Conservation (phyloP, 2,329 filamentous ascomycete genomes). For the Microthyrium microscopicum region DNA sequence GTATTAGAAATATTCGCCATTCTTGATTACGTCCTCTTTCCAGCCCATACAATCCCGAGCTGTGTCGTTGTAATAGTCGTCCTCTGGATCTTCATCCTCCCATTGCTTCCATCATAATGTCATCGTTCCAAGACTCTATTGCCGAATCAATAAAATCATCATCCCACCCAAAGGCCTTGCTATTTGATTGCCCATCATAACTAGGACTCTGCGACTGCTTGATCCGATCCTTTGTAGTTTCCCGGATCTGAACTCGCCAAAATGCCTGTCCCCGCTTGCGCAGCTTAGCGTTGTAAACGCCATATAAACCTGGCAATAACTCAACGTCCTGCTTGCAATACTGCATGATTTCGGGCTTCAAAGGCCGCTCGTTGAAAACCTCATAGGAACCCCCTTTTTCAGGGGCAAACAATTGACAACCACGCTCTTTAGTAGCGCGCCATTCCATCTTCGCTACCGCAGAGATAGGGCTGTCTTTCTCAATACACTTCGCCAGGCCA, state of each 20-base stretch:
- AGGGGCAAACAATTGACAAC: slow-evolving; percentile 23
- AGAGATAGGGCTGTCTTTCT: slow-evolving; percentile 12
- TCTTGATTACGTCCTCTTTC: too few relatives aligned
- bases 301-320: slow-evolving; percentile 21
- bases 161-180: too few relatives aligned
- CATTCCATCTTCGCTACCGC: slow-evolving; percentile 12
- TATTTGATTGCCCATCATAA: too few relatives aligned
- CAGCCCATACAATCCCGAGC: too few relatives aligned
- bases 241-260: slow-evolving; percentile 1
- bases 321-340: slow-evolving; percentile 34
- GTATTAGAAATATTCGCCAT: too few relatives aligned
- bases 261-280: too few relatives aligned
- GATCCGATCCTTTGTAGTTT: slow-evolving; percentile 4
- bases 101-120: too few relatives aligned
- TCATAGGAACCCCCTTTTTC: slow-evolving; percentile 27
- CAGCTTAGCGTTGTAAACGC: background rate
- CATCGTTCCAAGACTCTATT: too few relatives aligned
- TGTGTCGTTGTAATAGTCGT: too few relatives aligned
- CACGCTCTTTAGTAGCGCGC: slow-evolving; percentile 21
- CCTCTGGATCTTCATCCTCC: too few relatives aligned
- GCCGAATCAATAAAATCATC: too few relatives aligned
- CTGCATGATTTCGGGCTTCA: slow-evolving; percentile 20
- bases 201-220: slow-evolving; percentile 4
- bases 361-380: slow-evolving; percentile 31
- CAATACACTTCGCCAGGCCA: slow-evolving; percentile 25